phyloP scores from a whole-genome alignment of 345 rosid genomes.

The Acer yangbiense region DNA sequence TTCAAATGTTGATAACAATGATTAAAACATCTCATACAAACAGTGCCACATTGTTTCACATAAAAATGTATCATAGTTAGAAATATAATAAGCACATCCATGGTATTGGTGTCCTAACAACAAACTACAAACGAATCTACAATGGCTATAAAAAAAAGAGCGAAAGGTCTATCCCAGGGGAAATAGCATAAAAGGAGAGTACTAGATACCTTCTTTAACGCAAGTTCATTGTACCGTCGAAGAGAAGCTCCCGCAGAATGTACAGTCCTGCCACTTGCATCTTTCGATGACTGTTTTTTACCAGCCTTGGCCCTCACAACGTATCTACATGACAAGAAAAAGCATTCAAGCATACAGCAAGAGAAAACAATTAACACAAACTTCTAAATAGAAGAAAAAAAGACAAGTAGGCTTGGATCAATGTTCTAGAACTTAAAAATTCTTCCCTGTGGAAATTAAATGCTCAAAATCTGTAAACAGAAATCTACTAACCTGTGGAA shows the following conservation, averaged over 20 bases:
- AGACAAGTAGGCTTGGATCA: neutral
- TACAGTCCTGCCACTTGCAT: slow-evolving; percentile 74
- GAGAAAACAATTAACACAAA: slow-evolving; percentile 10
- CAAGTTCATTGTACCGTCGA: slow-evolving; percentile 90
- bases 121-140: neutral
- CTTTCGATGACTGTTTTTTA: slow-evolving; percentile 90
- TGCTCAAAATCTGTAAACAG: neutral
- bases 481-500: slow-evolving; percentile 73
- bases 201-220: slow-evolving; percentile 78
- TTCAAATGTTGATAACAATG: neutral
- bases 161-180: neutral
- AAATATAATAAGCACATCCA: neutral
- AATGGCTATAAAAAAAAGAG: neutral
- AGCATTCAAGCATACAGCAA: slow-evolving; percentile 7
- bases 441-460: slow-evolving; percentile 4
- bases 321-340: slow-evolving; percentile 53
- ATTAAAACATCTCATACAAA: neutral
- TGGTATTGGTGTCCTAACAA: neutral
- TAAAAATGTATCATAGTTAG: neutral
- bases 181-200: neutral
- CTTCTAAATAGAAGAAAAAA: neutral
- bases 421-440: neutral
- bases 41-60: neutral
- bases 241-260: slow-evolving; percentile 98
- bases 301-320: slow-evolving; percentile 99